Conservation (phyloP, 306 rosid species). For the Prunus mume region DNA sequence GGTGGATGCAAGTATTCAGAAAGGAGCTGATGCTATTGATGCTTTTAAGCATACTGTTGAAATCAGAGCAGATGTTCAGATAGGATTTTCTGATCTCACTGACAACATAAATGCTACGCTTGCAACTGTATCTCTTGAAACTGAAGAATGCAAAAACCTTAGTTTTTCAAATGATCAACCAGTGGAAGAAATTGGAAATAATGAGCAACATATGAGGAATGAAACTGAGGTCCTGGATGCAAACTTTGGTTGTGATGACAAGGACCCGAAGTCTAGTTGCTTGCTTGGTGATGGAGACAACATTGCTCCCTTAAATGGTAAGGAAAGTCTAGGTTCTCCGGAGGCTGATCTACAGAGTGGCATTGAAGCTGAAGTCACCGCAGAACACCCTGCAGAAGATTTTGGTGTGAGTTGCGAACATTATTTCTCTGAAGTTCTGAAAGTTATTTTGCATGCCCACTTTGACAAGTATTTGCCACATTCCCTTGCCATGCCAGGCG, state of each 20-base stretch:
- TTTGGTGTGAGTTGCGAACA: conserved; percentile 56
- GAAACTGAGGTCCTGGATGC: conserved; percentile 43
- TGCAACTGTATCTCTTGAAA: conserved; percentile 39
- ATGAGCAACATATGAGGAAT: conserved; percentile 30
- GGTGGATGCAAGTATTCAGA: conserved; percentile 35
- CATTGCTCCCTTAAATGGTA: conserved; percentile 33
- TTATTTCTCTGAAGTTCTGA: conserved; percentile 12
- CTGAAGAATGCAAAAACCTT: conserved; percentile 38
- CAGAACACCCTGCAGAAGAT: conserved; percentile 42
- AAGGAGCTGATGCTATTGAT: conserved; percentile 36
- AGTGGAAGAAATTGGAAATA: conserved; percentile 42
- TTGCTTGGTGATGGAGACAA: conserved; percentile 35
- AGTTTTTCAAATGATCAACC: conserved; percentile 36
- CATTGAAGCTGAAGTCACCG: conserved; percentile 38
- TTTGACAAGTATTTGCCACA: not conserved
- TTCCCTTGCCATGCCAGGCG: not conserved
- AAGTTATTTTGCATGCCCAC: not conserved
- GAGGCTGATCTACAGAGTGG: conserved; percentile 46
- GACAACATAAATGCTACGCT: conserved; percentile 32
- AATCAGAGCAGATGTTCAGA: conserved; percentile 32
- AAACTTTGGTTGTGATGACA: conserved; percentile 51
- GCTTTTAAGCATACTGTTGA: conserved; percentile 34
- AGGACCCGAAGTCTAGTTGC: conserved; percentile 37
- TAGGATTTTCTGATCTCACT: conserved; percentile 36
- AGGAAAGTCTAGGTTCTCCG: conserved; percentile 36